A percentile compares a stretch with the other conserved stretches of the same genome.
These are phyloP conservation scores for Penicillium digitatum DNA, from an alignment of 2,329 filamentous ascomycete genomes.

Conservation along the genomic window DNA sequence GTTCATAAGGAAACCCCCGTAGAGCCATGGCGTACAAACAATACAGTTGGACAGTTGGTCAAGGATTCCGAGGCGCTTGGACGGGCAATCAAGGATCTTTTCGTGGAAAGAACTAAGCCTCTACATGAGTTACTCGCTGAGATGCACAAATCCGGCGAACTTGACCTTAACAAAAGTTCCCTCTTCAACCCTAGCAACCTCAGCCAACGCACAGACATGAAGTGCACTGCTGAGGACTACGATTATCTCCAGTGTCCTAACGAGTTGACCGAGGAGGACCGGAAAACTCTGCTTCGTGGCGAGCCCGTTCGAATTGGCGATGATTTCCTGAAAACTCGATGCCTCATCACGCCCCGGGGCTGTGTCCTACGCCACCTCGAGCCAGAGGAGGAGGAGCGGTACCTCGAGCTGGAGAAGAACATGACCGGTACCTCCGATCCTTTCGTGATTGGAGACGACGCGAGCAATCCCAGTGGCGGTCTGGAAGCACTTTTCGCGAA, in stretches of 20 bases:
- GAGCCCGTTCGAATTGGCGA: constrained; percentile 40
- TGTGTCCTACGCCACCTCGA: constrained; percentile 45
- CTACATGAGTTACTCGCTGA: constrained; percentile 39
- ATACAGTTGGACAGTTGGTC: constrained; percentile 40
- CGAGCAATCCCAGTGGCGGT: constrained; percentile 44
- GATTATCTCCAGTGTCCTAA: constrained; percentile 38
- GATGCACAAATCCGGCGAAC: constrained; percentile 36
- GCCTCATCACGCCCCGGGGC: constrained; percentile 45
- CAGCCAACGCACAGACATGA: constrained; percentile 43
- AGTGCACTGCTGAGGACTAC: constrained; percentile 40
- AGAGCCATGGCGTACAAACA: constrained; percentile 39
- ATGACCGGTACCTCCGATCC: constrained; percentile 30
- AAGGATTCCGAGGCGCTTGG: constrained; percentile 38
- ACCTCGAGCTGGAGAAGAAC: constrained; percentile 44
- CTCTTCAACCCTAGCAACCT: constrained; percentile 43
- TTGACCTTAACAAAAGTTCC: constrained; percentile 39
- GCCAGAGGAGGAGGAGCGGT: constrained; percentile 45
- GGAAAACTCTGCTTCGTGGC: constrained; percentile 40
- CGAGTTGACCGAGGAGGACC: constrained; percentile 43
- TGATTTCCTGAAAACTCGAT: constrained; percentile 40
- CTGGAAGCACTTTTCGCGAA: constrained; percentile 45
- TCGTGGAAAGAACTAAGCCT: constrained; percentile 38
- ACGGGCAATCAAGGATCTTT: constrained; percentile 39
- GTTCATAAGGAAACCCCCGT: constrained; percentile 16
- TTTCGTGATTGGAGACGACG: constrained; percentile 40